phyloP scores from a whole-genome alignment of 2,329 filamentous ascomycete genomes.

The Pseudogymnoascus sp. region DNA sequence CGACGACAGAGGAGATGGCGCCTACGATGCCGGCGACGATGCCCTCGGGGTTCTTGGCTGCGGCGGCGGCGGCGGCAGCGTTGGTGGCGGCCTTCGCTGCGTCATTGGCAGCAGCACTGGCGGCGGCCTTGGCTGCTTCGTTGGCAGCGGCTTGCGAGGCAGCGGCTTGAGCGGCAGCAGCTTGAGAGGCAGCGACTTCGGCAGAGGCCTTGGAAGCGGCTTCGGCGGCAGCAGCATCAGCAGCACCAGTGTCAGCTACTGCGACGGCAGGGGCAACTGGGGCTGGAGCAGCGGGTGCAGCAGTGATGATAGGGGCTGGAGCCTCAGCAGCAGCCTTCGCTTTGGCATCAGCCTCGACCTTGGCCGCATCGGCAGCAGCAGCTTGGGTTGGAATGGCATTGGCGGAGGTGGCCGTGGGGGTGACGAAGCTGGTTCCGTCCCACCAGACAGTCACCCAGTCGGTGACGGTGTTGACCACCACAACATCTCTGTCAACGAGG shows the following conservation, averaged over 20 bases:
- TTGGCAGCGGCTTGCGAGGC: not conserved
- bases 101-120: not conserved
- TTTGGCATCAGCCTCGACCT: conserved; percentile 15
- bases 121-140: conserved; percentile 1
- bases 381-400: not conserved
- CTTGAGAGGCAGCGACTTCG: not conserved
- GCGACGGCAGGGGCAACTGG: not conserved
- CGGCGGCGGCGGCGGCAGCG: not conserved
- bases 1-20: not conserved
- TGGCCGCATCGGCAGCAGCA: not conserved
- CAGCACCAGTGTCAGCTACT: conserved; percentile 6
- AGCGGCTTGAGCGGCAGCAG: not conserved
- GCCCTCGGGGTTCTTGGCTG: not conserved
- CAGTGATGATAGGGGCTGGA: conserved; percentile 10
- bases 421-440: conserved; percentile 23
- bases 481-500: conserved; percentile 14
- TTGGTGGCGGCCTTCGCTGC: conserved; percentile 11
- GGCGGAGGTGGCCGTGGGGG: not conserved
- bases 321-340: not conserved
- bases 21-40: not conserved
- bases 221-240: conserved; percentile 13
- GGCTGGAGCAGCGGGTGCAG: conserved; percentile 12
- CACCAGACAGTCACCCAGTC: conserved; percentile 20
- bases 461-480: conserved; percentile 7
- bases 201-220: conserved; percentile 7